Evolutionary conservation across 345 rosid genomes (phyloP), one percentile per base, ranked within the genome.

Genomic region (Dimocarpus longan): DNA sequence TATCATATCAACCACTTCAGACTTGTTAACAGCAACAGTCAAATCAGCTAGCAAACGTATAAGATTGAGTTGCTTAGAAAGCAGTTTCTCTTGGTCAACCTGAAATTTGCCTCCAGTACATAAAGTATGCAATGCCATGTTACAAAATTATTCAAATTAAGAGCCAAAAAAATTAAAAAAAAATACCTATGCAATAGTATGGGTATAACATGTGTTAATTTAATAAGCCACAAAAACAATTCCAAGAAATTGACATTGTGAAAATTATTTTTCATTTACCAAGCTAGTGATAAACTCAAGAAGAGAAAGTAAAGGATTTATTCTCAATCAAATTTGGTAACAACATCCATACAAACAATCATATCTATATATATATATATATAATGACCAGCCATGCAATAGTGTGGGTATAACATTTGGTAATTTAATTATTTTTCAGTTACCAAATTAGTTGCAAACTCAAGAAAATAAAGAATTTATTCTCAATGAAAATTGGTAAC

Each of bases 1-100:
- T 79, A 97, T 92, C 98, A 94, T 93, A 90, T 97, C 98, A 46
- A 95, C 95, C 80, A 93, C 95, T 82, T 97, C 99, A 74, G 98
- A 85, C 90, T 93, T 97, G 87, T 89, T 86, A 81, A 94, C 93
- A 80, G 93, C 89, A 74, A 94, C 98, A 81, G 91, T 94, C 80
- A 97, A 76, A 88, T 97, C 98, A 88, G 99, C 98, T 50, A 97
- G 91, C 86, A 97, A 84, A 66, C 93, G 89, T 80, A 97, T 97
- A 68, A 93, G 80, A 85, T 93, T 97, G 73, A 97, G 98, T 88
- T 94, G 98, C 72, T 92, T 83, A 64, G 92, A 88, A 75, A 94
- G 93, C 80, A 89, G 95, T 77, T 93, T 93, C 80, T 93, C 95
- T 85, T 85, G 91, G 79, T 92, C 97, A 86, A 74, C 95, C 99